Base-by-base conservation (phyloP, 73 alveolate species). In the Paramecium pentaurelia region DNA sequence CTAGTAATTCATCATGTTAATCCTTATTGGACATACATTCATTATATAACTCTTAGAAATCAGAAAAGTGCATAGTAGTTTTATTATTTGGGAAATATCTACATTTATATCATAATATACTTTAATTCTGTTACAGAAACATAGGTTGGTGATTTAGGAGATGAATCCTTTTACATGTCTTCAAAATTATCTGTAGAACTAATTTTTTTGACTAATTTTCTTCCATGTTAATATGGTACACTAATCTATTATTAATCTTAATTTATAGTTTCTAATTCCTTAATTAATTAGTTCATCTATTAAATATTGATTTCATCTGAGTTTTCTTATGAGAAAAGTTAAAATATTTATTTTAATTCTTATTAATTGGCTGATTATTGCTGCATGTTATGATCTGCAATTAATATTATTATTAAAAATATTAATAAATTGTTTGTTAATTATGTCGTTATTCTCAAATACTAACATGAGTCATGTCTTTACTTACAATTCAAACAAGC, bases 1-100 rank as follows among this genome's bases (percentile, higher is more conserved):
- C 75, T 0, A 87, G 34, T 51, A 87, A 64, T 45, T 87, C 93
- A 12, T 87, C 93, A 64, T 87, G 77, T 5, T 64, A 54, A 27
- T 87, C 93, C 22, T 87, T 87, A 25, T 87, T 60, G 12, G 77
- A 20, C 71, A 87, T 87, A 49, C 93, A 87, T 68, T 87, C 93
- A 87, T 87, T 87, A 70, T 59, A 87, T 27, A 64, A 51, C 25
- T 73, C 88, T 11, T 80, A 42, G 68, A 87, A 87, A 64, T 87
- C 93, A 38, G 71, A 58, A 64, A 87, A 87, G 30, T 87, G 84
- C 60, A 87, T 59, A 12, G 88, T 38, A 14, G 93, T 87, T 40
- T 87, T 87, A 68, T 87, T 87, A 27, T 87, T 87, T 16, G 93
- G 93, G 64, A 87, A 87, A 64, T 64, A 64, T 64, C 84, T 64